Evolutionary conservation across 305 asterid species (phyloP).

Genomic region (Monarda citriodora): DNA sequence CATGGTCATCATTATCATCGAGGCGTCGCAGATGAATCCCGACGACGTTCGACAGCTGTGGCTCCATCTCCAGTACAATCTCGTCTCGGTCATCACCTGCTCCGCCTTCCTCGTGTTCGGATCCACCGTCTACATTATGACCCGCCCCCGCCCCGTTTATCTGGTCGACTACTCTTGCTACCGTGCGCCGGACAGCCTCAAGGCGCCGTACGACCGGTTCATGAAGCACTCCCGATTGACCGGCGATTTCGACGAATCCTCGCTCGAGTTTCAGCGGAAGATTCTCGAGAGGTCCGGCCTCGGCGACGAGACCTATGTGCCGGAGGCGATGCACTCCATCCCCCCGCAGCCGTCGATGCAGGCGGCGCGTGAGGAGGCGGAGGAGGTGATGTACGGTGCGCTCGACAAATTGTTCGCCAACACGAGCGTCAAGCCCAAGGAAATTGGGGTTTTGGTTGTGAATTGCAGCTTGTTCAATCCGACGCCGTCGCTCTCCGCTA

Average conservation of each 20-base stretch:
- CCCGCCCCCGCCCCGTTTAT: slow-evolving; percentile 79
- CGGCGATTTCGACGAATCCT: slow-evolving; percentile 73
- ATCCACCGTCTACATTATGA: slow-evolving; percentile 77
- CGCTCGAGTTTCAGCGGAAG: slow-evolving; percentile 85
- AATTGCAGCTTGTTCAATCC: slow-evolving; percentile 88
- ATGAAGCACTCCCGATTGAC: slow-evolving; percentile 64
- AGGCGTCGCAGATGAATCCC: slow-evolving; percentile 77
- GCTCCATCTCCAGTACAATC: slow-evolving; percentile 77
- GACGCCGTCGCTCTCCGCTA: slow-evolving; percentile 77
- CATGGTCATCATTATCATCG: slow-evolving; percentile 51
- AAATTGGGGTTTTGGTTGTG: slow-evolving; percentile 78
- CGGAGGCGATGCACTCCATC: slow-evolving; percentile 78
- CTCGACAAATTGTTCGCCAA: slow-evolving; percentile 64
- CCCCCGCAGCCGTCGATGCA: slow-evolving; percentile 85
- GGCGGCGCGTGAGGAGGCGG: slow-evolving; percentile 91
- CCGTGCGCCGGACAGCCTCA: slow-evolving; percentile 51
- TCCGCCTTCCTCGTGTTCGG: slow-evolving; percentile 77
- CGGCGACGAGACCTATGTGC: slow-evolving; percentile 83
- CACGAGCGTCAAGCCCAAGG: slow-evolving; percentile 62
- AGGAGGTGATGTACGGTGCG: slow-evolving; percentile 81
- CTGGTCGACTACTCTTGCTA: slow-evolving; percentile 79
- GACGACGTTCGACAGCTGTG: slow-evolving; percentile 66
- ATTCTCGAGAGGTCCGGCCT: slow-evolving; percentile 83
- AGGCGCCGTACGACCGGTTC: slow-evolving; percentile 52
- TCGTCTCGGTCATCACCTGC: slow-evolving; percentile 63